These are phyloP conservation scores for Striga asiatica DNA, from an alignment of 257 asterid species.

Conservation along the genomic window DNA sequence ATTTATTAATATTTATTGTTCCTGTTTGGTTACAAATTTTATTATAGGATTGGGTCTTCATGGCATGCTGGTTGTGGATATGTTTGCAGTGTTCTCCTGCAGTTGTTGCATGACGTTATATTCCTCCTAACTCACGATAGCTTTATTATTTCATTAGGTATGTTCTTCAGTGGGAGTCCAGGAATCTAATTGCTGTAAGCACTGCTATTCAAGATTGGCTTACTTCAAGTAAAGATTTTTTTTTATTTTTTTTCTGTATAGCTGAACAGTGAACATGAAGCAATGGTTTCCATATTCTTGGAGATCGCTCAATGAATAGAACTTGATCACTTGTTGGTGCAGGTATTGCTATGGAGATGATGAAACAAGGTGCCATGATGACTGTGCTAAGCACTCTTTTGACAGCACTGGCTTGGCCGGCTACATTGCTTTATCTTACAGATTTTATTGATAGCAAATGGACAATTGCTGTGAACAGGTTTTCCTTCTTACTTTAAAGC, in stretches of 20 bases:
- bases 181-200: slow-evolving; percentile 77
- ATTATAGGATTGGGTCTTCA: too few relatives aligned
- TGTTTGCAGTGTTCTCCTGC: slow-evolving; percentile 1
- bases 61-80: background rate
- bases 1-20: background rate
- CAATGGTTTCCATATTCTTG: background rate
- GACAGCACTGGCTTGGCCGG: slow-evolving; percentile 90
- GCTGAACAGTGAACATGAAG: slow-evolving; percentile 4
- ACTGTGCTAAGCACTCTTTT: slow-evolving; percentile 71
- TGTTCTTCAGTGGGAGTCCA: slow-evolving; percentile 88
- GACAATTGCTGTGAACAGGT: slow-evolving; percentile 91
- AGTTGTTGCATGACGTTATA: slow-evolving; percentile 7
- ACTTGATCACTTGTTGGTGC: slow-evolving; percentile 21
- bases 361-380: slow-evolving; percentile 95
- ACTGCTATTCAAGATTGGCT: slow-evolving; percentile 96
- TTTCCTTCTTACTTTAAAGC: slow-evolving; percentile 15
- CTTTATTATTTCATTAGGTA: slow-evolving; percentile 39
- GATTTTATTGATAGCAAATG: slow-evolving; percentile 92
- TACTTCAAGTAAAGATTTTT: slow-evolving; percentile 65
- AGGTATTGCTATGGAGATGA: slow-evolving; percentile 70
- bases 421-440: slow-evolving; percentile 59
- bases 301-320: slow-evolving; percentile 12
- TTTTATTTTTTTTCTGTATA: slow-evolving; percentile 1
- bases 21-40: background rate
- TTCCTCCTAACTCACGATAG: slow-evolving; percentile 4